These are phyloP conservation scores for Lactarius akahatsu DNA, from an alignment of 768 basidiomycete genomes.

Conservation along the genomic window DNA sequence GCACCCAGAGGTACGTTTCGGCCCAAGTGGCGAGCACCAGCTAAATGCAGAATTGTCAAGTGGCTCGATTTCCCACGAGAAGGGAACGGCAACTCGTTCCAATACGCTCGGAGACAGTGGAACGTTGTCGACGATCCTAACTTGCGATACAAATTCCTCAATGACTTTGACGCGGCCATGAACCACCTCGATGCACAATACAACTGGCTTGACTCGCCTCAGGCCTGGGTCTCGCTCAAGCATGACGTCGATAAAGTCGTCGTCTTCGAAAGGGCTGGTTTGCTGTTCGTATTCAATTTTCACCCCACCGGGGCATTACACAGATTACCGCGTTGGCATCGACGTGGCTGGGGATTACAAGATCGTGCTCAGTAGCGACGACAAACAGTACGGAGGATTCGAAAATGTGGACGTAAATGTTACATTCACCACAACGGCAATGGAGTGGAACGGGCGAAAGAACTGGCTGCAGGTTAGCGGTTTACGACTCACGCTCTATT, in stretches of 20 bases:
- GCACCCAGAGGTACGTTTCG: slow-evolving; percentile 77
- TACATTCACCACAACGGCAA: slow-evolving; percentile 74
- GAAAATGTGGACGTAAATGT: slow-evolving; percentile 66
- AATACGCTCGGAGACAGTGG: slow-evolving; percentile 96
- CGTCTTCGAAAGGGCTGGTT: slow-evolving; percentile 89
- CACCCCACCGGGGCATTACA: slow-evolving; percentile 86
- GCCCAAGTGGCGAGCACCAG: neutral
- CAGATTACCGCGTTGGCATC: slow-evolving; percentile 92
- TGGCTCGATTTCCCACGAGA: slow-evolving; percentile 99
- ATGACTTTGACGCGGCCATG: slow-evolving; percentile 93
- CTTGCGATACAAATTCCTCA: slow-evolving; percentile 91
- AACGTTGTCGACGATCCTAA: slow-evolving; percentile 84
- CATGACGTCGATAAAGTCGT: slow-evolving; percentile 91
- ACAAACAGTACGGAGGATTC: slow-evolving; percentile 87
- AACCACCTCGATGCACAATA: slow-evolving; percentile 79
- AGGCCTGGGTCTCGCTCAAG: slow-evolving; percentile 94
- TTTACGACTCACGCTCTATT: slow-evolving; percentile 8
- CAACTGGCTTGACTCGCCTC: slow-evolving; percentile 77
- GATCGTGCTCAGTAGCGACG: slow-evolving; percentile 80
- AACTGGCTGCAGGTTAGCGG: slow-evolving; percentile 82
- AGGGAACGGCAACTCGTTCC: slow-evolving; percentile 94
- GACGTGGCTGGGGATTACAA: slow-evolving; percentile 83
- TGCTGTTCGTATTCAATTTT: slow-evolving; percentile 98
- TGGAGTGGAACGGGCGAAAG: slow-evolving; percentile 91
- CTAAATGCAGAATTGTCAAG: slow-evolving; percentile 38